Evolutionary conservation across 192 early-diverging fungal species (phyloP), one percentile per base, ranked within the genome.

Genomic region (Umbelopsis sp.): DNA sequence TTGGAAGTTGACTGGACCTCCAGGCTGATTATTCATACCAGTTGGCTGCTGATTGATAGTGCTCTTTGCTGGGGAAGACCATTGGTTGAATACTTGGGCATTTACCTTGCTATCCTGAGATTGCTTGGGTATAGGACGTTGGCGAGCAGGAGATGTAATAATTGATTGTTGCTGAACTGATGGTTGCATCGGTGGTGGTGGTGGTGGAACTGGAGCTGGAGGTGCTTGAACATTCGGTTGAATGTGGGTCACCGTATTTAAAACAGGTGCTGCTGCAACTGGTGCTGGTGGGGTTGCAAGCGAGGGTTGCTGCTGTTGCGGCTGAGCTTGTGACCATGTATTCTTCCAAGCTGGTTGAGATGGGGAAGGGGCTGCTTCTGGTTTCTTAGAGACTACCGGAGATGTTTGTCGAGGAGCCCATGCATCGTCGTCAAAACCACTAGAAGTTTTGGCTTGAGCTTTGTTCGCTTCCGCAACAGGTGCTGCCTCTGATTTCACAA

Each of bases 341-440:
- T 70, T 72, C 69, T 29, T 65, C 25, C 26, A 25, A 22, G 29
- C 17, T 43, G 31, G 43, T 70, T 41, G 45, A 68, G 59, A 9
- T 14, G 68, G 47, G 34, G 71, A 34, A 36, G 71, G 32, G 5
- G 75, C 41, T 16, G 53, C 25, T 41, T 66, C 31, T 29, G 36
- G 16, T n/a, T 49, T 32, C n/a, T 24, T 72, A 50, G 51, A 17
- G 17, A 32, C 68, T 32, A 74, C 53, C 32, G 77, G 75, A 36
- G 79, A 70, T 45, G 76, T 73, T 24, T 69, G 25, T 21, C 81
- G 78, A 12, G 77, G 74, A 29, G 77, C 75, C 87, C 87, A 88
- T 2, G 85, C 87, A 76, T 88, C 85, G 69, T 88, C 83, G 22
- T 86, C 82, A 65, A 86, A 86, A 1, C 77, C 84, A 67, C 69